phyloP scores from a whole-genome alignment of 1,284 basidiomycete species.

The Cutaneotrichosporon cutaneum region DNA sequence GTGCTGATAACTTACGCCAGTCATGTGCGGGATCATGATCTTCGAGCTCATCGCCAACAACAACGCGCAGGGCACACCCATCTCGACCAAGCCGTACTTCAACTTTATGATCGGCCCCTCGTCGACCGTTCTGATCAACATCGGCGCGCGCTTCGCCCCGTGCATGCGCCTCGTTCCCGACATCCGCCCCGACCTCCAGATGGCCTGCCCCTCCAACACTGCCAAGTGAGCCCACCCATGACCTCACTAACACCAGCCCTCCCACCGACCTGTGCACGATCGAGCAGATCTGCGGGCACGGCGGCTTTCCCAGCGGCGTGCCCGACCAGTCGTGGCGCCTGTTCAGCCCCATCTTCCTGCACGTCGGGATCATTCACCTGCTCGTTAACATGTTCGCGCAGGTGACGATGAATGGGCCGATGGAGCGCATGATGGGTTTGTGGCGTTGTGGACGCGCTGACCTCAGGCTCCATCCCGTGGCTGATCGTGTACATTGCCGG shows the following conservation, averaged over 20 bases:
- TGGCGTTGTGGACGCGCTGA: neutral
- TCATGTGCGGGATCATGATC: conserved; percentile 56
- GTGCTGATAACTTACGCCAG: neutral
- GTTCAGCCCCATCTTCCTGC: conserved; percentile 81
- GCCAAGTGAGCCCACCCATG: conserved; percentile 30
- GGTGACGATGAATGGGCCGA: conserved; percentile 56
- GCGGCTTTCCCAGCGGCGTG: conserved; percentile 65
- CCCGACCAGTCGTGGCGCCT: conserved; percentile 73
- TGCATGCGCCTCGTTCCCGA: conserved; percentile 56
- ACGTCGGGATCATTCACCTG: conserved; percentile 87
- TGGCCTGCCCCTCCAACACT: conserved; percentile 63
- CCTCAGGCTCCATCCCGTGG: conserved; percentile 69
- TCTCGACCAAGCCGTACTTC: conserved; percentile 75
- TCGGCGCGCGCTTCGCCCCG: conserved; percentile 84
- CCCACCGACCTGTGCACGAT: conserved; percentile 65
- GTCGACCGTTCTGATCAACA: conserved; percentile 74
- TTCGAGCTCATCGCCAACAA: conserved; percentile 75
- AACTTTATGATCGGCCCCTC: conserved; percentile 93
- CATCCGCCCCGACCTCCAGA: conserved; percentile 61
- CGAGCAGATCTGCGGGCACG: conserved; percentile 82
- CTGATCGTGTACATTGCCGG: conserved; percentile 79
- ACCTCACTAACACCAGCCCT: conserved; percentile 57
- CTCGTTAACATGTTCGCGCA: conserved; percentile 87
- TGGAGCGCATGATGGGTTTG: conserved; percentile 49
- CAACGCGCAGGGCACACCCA: conserved; percentile 69